Base-by-base conservation (phyloP, 306 rosid genomes). In the Gleditsia sinensis region DNA sequence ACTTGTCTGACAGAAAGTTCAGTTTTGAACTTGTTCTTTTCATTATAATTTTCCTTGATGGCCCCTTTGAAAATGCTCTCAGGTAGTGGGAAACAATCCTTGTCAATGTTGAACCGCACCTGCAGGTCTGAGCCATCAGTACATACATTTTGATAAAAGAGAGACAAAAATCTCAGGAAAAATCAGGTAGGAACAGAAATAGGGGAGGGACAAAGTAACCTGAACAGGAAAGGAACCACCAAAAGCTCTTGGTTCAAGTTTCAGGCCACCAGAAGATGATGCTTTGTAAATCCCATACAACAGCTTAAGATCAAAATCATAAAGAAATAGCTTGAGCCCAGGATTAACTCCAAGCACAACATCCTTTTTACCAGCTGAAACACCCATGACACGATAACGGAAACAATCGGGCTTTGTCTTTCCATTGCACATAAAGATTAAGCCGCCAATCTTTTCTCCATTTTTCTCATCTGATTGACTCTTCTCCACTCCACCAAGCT, bases 341-440 rank as follows among this genome's bases (percentile, higher is more conserved):
- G 88, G 94, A 77, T 79, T 93, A 69, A 93, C 53, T 48, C 82
- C 81, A 76, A 75, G 37, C 61, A 91, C 96, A 56, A 73, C 10
- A 36, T 91, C 97, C 61, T 78, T 88, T 78, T 89, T 89, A 67
- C 80, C 78, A 50, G 67, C 45, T 21, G 94, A 67, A 81, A 93
- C 86, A 74, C 98, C 97, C 98, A 91, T 86, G 75, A 93, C 82
- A 20, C 77, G 55, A 82, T 89, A 83, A 17, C 19, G 84, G 71
- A 93, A 91, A 82, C 98, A 89, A 81, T 93, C 97, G 0, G 98
- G 97, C 78, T 88, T 93, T 64, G 98, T 93, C 78, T 91, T 93
- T 49, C 81, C 87, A 65, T 79, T 93, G 86, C 98, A 93, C 96
- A 91, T 89, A 82, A 93, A 91, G 75, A 93, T 93, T 79, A 93